Evolutionary conservation across 2,329 filamentous ascomycete genomes (phyloP), one percentile per base, ranked within the genome.

Genomic region (Neurospora crassa): DNA sequence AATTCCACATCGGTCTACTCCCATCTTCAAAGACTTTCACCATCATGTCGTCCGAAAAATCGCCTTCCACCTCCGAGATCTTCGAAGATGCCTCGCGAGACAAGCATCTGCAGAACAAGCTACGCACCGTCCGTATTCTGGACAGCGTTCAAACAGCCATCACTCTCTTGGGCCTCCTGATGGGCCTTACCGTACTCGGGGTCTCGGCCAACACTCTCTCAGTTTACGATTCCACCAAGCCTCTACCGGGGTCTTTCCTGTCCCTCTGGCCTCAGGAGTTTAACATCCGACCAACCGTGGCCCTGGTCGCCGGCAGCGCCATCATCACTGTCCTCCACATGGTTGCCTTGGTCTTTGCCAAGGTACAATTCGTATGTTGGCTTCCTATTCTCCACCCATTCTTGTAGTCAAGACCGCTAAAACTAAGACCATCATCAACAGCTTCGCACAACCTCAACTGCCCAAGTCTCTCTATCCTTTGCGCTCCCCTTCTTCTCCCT

Each of bases 241-340:
- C 87, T 18, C 76, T 84, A 0, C 77, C 77, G 20, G 82, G 84
- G 67, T 86, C 82, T 75, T 75, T 85, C 29, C 82, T 90, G 20
- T 82, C 87, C 0, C 76, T 90, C 68, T 90, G 88, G 88, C 88
- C 88, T 0, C 79, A 81, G 16, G 79, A 84, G 40, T 87, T 90
- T 76, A 84, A 90, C 76, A 77, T 88, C 42, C 82, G 86, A 68
- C 88, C 88, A 2, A 87, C 86, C 3, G 79, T 86, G 40, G 85
- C 87, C 10, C 80, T 89, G 37, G 82, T 89, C 20, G 83, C 81
- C 37, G 85, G 85, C 45, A 83, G 87, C 69, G 78, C 81, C 42
- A 79, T 90, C 67, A 82, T 89, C 10, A 77, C 85, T 7, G 70
- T 86, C 8, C 78, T 82, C 72, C 89, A 85, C 75, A 75, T 81